These are phyloP conservation scores for Dissoconium aciculare DNA, from an alignment of 2,329 filamentous ascomycete species.

Conservation along the genomic window DNA sequence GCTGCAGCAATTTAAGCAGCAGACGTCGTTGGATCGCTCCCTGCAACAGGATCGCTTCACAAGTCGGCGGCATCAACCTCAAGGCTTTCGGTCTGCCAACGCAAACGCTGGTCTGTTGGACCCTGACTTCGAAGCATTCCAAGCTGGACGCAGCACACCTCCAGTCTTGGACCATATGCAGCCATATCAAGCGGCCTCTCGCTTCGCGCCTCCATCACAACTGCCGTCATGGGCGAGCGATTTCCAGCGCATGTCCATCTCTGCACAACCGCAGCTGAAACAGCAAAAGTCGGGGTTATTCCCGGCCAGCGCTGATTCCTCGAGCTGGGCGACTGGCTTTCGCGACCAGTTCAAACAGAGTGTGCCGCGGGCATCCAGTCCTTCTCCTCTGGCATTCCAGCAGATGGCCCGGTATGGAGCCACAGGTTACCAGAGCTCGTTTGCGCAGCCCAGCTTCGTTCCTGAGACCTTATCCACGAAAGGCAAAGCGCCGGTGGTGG, in stretches of 20 bases:
- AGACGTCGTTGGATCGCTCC: conserved; percentile 51
- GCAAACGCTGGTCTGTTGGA: conserved; percentile 43
- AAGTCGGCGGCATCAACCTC: conserved; percentile 28
- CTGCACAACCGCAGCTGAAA: conserved; percentile 30
- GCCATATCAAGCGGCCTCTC: conserved; percentile 24
- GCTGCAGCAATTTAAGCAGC: conserved; percentile 57
- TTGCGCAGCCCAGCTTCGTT: conserved; percentile 13
- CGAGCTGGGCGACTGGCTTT: conserved; percentile 47
- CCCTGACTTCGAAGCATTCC: conserved; percentile 55
- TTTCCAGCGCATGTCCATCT: conserved; percentile 34
- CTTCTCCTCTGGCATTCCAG: conserved; percentile 21
- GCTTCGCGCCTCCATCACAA: conserved; percentile 16
- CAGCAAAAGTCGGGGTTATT: conserved; percentile 32
- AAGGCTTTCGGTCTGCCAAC: conserved; percentile 50
- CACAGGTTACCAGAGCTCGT: conserved; percentile 16
- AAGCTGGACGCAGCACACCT: conserved; percentile 33
- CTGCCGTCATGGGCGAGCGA: conserved; percentile 34
- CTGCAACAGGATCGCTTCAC: conserved; percentile 57
- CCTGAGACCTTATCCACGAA: conserved; percentile 13
- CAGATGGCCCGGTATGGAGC: conserved; percentile 19
- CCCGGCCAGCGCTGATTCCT: conserved; percentile 19
- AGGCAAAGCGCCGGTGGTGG: conserved; percentile 21
- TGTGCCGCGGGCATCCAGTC: conserved; percentile 16
- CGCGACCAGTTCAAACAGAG: conserved; percentile 29
- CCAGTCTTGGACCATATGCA: conserved; percentile 25